Base-by-base conservation (phyloP, 768 basidiomycete genomes). In the Imleria badia region DNA sequence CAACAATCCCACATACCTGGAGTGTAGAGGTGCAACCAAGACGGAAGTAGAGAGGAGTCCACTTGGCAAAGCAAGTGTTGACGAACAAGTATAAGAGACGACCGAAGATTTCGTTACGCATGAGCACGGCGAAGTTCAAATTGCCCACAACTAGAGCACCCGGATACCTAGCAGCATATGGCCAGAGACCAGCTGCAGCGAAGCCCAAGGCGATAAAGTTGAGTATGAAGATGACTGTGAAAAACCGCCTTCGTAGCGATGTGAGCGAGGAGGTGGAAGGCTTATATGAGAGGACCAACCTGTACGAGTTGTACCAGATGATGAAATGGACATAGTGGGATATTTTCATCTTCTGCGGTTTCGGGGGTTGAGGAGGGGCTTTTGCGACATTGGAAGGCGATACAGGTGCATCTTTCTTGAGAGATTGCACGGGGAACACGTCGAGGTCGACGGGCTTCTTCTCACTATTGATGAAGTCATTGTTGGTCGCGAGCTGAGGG, bases 31-130 rank as follows among this genome's bases (percentile, higher is more conserved):
- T 89, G 72, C 85, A 87, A 29, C 80, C 84, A 19, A 89, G 75
- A 54, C 88, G 79, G 72, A 78, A 89, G 79, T 78, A 82, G 30
- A 90, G 74, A 20, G 88, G 88, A 2, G 88, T 71, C 88, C 88
- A 89, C 84, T 88, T 91, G n/a, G 87, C 86, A 58, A 93, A 91
- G 29, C 79, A 69, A 0, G 82, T 87, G 66, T 89, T 92, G 57
- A 89, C 78, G 20, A 85, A 61, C 43, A 84, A 69, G 66, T 91
- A 93, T 14, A 93, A 64, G 34, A 83, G 69, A n/a, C 91, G 85
- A 11, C 89, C 87, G 58, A 92, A 92, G 2, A 91, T 74, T 60
- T 93, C 91, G 62, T 93, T 93, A 20, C 91, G 79, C 76, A 89
- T 82, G 20, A 93, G 76, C 52, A 92, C 83, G 6, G 89, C 82